Base-by-base conservation (phyloP, 768 basidiomycete species). In the Boletus eberwhitei region DNA sequence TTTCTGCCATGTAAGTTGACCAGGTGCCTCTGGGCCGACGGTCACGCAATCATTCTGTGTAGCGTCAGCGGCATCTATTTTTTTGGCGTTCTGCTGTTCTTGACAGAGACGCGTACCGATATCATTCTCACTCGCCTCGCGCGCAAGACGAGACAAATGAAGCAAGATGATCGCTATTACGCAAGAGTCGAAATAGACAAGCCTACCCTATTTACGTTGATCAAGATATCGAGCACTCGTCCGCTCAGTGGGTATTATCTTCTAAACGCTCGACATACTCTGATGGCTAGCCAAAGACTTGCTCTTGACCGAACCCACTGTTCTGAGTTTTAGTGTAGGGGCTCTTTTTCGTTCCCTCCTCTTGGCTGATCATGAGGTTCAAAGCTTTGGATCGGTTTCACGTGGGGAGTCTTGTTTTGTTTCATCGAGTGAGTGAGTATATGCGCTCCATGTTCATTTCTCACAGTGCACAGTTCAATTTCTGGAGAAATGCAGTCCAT, bases 331-430 rank as follows among this genome's bases (percentile, higher is more conserved):
- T 64, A 86, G 83, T 63, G 87, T 88, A 64, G 36, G 81, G 7
- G 0, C n/a, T 31, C 70, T 41, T 37, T 21, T 36, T 21, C 14
- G 9, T 55, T 48, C 5, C 4, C 37, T 35, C 24, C 12, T 42
- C 39, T 39, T 4, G 17, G 43, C 40, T 67, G 13, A 63, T 54
- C 36, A 26, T 19, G 40, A 3, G 6, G 26, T 7, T 1, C 26
- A 34, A 67, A 88, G 85, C 63, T 87, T n/a, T 87, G 85, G 86
- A 71, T 84, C 31, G 83, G 84, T 48, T 83, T 92, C 54, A 78
- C 80, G 0, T 93, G 90, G 89, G 90, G 90, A 0, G 80, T 90
- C 6, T 67, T 86, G 21, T 93, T 81, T 62, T 84, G 82, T 50
- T 71, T 90, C 64, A 75, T 88, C 31, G 81, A 82, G 83, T 85